A percentile compares a stretch with the other conserved stretches of the same genome.
Conservation (phyloP, 257 asterid species). For the Phtheirospermum japonicum region DNA sequence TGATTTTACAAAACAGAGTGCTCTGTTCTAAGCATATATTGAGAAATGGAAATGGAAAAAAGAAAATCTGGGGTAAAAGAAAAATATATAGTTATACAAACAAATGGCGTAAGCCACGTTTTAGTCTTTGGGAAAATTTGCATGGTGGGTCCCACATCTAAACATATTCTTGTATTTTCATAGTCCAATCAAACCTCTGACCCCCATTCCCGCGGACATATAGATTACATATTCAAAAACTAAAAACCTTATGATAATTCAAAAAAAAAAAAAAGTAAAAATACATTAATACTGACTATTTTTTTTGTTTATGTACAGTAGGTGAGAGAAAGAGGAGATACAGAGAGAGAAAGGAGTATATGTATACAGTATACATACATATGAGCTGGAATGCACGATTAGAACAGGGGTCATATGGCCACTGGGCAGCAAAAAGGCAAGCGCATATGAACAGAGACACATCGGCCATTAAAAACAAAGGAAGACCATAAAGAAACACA, state of each 20-base stretch:
- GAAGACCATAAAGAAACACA: slow-evolving; percentile 1
- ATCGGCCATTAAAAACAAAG: slow-evolving; percentile 16
- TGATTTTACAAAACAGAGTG: slow-evolving; percentile 22
- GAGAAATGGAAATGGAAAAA: slow-evolving; percentile 21
- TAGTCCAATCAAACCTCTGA: slow-evolving; percentile 24
- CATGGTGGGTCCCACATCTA: slow-evolving; percentile 35
- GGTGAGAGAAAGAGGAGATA: no score
- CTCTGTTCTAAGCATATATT: slow-evolving; percentile 2
- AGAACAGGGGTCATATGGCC: no score
- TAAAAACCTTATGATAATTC: no score
- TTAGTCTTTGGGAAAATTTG: slow-evolving; percentile 21
- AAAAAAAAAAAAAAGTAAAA: no score
- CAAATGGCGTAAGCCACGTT: slow-evolving; percentile 53
- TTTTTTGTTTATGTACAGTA: no score
- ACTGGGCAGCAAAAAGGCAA: slow-evolving; percentile 15
- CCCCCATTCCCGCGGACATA: slow-evolving; percentile 27
- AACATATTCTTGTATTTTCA: slow-evolving; percentile 27
- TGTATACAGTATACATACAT: neutral
- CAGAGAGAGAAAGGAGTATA: neutral
- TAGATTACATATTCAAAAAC: neutral
- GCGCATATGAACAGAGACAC: slow-evolving; percentile 23
- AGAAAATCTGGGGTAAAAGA: neutral
- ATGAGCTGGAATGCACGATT: slow-evolving; percentile 40
- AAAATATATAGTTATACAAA: slow-evolving; percentile 9
- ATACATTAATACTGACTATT: no score